phyloP scores from a whole-genome alignment of 2,329 filamentous ascomycete species.

The Ceratocystiopsis minuta region DNA sequence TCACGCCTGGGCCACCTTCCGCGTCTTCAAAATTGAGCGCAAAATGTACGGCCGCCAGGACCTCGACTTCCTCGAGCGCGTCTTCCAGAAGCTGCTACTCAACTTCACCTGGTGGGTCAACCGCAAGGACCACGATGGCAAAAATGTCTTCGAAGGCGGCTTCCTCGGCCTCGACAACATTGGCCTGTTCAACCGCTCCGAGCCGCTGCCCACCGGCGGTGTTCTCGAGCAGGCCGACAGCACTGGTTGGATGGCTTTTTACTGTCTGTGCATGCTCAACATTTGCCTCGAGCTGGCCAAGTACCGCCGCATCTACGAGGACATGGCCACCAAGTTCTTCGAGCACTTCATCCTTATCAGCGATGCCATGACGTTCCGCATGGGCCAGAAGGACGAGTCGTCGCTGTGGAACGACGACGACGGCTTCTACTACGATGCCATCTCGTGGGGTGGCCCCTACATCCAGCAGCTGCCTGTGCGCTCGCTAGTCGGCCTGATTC shows the following conservation, averaged over 20 bases:
- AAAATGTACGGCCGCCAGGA: conserved; percentile 94
- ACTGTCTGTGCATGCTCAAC: conserved; percentile 91
- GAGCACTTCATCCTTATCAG: conserved; percentile 97
- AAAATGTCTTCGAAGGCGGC: conserved; percentile 93
- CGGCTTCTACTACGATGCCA: conserved; percentile 96
- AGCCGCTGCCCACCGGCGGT: conserved; percentile 83
- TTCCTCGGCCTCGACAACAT: conserved; percentile 96
- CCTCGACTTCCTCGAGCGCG: conserved; percentile 83
- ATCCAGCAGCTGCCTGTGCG: conserved; percentile 82
- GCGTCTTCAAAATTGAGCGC: conserved; percentile 94
- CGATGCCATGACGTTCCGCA: conserved; percentile 83
- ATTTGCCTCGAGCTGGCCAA: conserved; percentile 91
- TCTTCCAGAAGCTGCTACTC: conserved; percentile 87
- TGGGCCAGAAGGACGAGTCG: conserved; percentile 50
- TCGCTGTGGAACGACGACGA: conserved; percentile 94
- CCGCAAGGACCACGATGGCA: conserved; percentile 81
- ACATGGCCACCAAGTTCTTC: conserved; percentile 95
- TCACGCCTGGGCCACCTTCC: conserved; percentile 89
- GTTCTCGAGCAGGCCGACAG: conserved; percentile 92
- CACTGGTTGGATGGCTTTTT: conserved; percentile 98
- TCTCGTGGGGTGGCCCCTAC: conserved; percentile 88
- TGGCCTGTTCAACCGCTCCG: conserved; percentile 89
- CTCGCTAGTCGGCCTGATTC: conserved; percentile 84
- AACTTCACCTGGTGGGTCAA: conserved; percentile 99
- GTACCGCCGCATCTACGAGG: conserved; percentile 86